Conservation (phyloP, 257 asterid genomes). For the Capsicum baccatum region DNA sequence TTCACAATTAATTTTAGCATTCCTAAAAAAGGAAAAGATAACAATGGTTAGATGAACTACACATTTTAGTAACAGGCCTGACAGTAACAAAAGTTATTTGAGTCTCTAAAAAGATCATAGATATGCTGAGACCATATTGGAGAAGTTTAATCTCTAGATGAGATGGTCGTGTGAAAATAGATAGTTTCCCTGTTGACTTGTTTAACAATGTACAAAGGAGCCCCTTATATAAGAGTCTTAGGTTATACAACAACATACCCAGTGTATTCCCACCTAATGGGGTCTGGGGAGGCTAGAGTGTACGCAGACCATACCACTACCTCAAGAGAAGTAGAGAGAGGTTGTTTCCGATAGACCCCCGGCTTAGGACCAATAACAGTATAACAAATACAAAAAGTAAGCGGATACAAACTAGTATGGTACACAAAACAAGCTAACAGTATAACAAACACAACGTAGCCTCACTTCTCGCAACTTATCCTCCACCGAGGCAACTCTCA, state of each 20-base stretch:
- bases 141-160: background rate
- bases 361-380: no score
- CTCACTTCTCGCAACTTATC: no score
- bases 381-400: no score
- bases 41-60: background rate
- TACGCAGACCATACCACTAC: no score
- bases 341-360: no score
- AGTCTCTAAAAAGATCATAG: constrained; percentile 9
- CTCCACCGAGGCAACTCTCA: no score
- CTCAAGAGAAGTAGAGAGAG: no score
- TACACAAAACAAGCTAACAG: no score
- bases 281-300: no score
- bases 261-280: no score
- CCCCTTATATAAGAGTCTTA: constrained; percentile 1
- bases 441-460: no score
- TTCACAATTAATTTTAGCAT: background rate
- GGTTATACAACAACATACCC: background rate
- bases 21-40: background rate
- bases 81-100: background rate
- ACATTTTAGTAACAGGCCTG: background rate
- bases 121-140: background rate
- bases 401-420: no score
- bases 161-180: constrained; percentile 18
- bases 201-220: background rate
- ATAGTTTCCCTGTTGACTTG: background rate